Evolutionary conservation across 805 yeast genomes (phyloP), one percentile per base, ranked within the genome.

Genomic region (Kodamaea hsintzibuensis): DNA sequence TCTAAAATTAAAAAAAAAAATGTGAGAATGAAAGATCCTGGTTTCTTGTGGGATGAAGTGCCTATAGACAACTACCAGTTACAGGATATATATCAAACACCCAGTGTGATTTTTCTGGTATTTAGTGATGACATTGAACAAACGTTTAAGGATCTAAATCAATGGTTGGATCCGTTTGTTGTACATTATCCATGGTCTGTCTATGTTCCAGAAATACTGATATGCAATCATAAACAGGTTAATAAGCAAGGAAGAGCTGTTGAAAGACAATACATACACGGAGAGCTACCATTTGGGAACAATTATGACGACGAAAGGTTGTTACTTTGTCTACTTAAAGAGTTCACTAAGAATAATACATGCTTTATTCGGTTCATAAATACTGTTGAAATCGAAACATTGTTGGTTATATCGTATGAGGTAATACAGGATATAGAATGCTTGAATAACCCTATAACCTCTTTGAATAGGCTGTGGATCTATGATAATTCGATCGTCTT

Each of bases 391-490:
- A 37, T 38, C 9, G 68, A 58, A 49, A 77, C 74, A 52, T 50
- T 81, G 2, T 81, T 70, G 60, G 71, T 82, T 3, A 80, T 76
- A 40, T 56, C 73, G 1, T 69, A 72, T 55, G 89, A 84, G 60
- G 74, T 77, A 1, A 47, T 47, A 13, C 86, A 82, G 17, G 25
- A 17, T 5, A 17, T 14, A 46, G 79, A 82, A 2, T 53, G 57
- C 1, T 54, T 83, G 1, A 84, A 85, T 0, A 68, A 69, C 4
- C 80, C 84, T 80, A 60, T 80, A 8, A 72, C 68, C 50, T 76
- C 85, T 0, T 60, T 67, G 13, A 82, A 84, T 61, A 67, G 89
- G 53, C 64, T 79, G 1, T 84, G 88, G 88, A 56, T 82, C 7
- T 73, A 78, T 51, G 63, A 72, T 44, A 78, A 79, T 2, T 58